phyloP scores from a whole-genome alignment of 2,329 filamentous ascomycete species.

The Ceratocystis lukuohia region DNA sequence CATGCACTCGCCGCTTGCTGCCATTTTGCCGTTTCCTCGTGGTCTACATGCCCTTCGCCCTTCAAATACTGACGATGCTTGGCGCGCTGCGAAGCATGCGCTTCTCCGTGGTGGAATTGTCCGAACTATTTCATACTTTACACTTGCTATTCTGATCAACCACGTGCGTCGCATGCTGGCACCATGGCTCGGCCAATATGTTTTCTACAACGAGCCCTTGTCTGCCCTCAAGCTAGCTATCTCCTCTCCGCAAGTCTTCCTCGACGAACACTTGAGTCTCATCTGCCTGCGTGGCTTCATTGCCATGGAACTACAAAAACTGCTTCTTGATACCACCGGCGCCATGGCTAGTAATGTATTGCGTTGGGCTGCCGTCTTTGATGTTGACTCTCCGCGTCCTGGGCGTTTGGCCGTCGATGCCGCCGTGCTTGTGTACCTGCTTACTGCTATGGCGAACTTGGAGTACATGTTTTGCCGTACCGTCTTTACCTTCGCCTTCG shows the following conservation, averaged over 20 bases:
- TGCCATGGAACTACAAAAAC: slow-evolving; percentile 21
- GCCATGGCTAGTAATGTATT: slow-evolving; percentile 18
- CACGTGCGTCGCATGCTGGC: slow-evolving; percentile 28
- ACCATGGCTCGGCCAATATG: slow-evolving; percentile 25
- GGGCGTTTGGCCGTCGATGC: slow-evolving; percentile 14
- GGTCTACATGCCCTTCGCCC: slow-evolving; percentile 12
- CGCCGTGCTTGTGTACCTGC: slow-evolving; percentile 17
- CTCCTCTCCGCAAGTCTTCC: slow-evolving; percentile 28
- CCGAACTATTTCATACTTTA: slow-evolving; percentile 23
- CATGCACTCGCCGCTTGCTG: slow-evolving; percentile 14
- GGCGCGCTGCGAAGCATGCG: slow-evolving; percentile 18
- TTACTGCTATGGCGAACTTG: slow-evolving; percentile 18
- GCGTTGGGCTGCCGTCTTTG: slow-evolving; percentile 17
- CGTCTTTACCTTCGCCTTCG: slow-evolving; percentile 15
- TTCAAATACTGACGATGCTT: slow-evolving; percentile 17
- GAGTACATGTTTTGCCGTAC: slow-evolving; percentile 18
- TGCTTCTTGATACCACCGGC: slow-evolving; percentile 14
- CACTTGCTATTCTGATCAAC: slow-evolving; percentile 29
- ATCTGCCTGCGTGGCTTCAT: slow-evolving; percentile 13
- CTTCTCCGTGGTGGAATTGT: slow-evolving; percentile 24
- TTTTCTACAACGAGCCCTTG: slow-evolving; percentile 25
- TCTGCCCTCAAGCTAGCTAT: slow-evolving; percentile 28
- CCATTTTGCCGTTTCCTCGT: slow-evolving; percentile 11
- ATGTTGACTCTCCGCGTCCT: slow-evolving; percentile 17
- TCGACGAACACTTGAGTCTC: slow-evolving; percentile 24